Evolutionary conservation across 1,139 yeast genomes (phyloP), one percentile per base, ranked within the genome.

Genomic region (Geotrichum restrictum): DNA sequence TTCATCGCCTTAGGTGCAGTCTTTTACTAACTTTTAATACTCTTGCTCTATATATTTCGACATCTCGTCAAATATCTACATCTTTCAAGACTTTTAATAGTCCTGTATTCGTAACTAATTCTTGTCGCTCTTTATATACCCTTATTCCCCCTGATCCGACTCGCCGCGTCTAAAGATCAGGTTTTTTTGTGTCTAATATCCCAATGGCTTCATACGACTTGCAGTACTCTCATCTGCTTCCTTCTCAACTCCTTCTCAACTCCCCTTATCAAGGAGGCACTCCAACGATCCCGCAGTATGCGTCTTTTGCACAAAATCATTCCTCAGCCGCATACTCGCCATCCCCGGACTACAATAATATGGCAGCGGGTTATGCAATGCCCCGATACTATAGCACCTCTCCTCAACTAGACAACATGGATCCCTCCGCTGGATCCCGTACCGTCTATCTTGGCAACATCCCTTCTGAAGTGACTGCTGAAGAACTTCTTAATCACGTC

Each of bases 361-460:
- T 56, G 21, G 22, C 42, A 36, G 29, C 29, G 5, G 29, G 29
- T 8, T 48, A 54, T 22, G 53, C 51, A 29, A 48, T 51, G 32
- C 45, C 56, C 43, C 56, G 55, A 39, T 57, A 57, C 29, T 57
- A 56, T 21, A 56, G 53, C 27, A 56, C 53, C 53, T 56, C 58
- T 45, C 42, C 58, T 52, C 54, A 48, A 21, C 13, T 45, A 5
- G 58, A 50, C 27, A 48, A 38, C 43, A 48, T 59, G 40, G 57
- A 49, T 6, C 45, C 48, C 5, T 38, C 49, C 14, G 39, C 34
- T 32, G 43, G 42, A 19, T 70, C 70, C 57, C 79, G 97, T 66
- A 88, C 98, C 0, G 95, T 93, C 6, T 88, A 89, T 66, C 74
- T 93, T 62, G 97, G 97, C 11, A 89, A 88, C 65, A 79, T 93